Conservation (phyloP, 768 basidiomycete species). For the Mycena floridula region DNA sequence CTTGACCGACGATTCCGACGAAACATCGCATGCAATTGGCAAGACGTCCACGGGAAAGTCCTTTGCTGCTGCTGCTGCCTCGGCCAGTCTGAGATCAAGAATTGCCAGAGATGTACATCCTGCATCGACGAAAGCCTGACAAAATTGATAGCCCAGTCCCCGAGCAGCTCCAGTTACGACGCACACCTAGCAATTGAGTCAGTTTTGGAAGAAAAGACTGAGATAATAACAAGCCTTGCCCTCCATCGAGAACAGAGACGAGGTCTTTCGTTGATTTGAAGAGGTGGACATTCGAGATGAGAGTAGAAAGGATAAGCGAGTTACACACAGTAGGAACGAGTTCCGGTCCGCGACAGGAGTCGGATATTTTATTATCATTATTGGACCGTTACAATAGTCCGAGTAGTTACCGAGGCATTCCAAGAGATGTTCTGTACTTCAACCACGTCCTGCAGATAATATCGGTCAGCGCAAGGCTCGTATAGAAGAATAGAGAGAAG, state of each 20-base stretch:
- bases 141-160: slow-evolving; percentile 88
- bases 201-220: background rate
- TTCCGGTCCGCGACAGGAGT: too few relatives aligned
- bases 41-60: slow-evolving; percentile 64
- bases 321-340: too few relatives aligned
- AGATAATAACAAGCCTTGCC: slow-evolving; percentile 47
- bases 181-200: slow-evolving; percentile 54
- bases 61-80: slow-evolving; percentile 58
- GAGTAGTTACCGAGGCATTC: too few relatives aligned
- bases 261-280: slow-evolving; percentile 36
- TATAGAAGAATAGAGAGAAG: too few relatives aligned
- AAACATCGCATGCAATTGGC: slow-evolving; percentile 83
- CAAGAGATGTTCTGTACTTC: too few relatives aligned
- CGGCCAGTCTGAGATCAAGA: slow-evolving; percentile 71
- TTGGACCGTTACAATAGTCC: too few relatives aligned
- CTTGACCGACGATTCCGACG: slow-evolving; percentile 74
- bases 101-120: slow-evolving; percentile 79
- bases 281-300: too few relatives aligned
- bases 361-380: too few relatives aligned
- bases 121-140: slow-evolving; percentile 86
- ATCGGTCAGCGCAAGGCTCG: too few relatives aligned
- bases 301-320: too few relatives aligned
- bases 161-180: slow-evolving; percentile 91
- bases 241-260: slow-evolving; percentile 75
- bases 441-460: too few relatives aligned